Conservation (phyloP, 257 asterid species). For the Solanum ossicruentum region DNA sequence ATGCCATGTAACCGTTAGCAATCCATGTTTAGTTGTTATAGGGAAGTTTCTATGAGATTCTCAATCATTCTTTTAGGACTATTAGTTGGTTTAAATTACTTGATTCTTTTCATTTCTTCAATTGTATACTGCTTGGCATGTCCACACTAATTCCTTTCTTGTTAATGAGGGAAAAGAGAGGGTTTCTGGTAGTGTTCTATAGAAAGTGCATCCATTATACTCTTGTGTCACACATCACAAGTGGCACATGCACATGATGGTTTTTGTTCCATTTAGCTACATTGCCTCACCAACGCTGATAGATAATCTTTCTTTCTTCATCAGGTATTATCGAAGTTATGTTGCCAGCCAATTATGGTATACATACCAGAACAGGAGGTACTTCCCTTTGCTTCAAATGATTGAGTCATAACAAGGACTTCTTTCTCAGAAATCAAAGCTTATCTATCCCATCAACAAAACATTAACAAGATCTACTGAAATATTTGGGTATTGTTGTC, state of each 20-base stretch:
- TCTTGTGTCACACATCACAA: background rate
- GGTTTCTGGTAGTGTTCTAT: background rate
- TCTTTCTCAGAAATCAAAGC: background rate
- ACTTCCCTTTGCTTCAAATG: conserved; percentile 1
- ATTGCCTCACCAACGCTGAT: background rate
- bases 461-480: background rate
- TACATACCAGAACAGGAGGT: conserved; percentile 96
- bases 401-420: background rate
- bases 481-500: background rate
- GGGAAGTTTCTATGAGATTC: background rate
- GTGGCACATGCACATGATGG: background rate
- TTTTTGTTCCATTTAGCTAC: background rate
- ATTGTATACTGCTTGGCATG: background rate
- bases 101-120: background rate
- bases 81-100: background rate
- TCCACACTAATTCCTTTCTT: background rate
- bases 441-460: background rate
- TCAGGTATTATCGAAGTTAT: conserved; percentile 83
- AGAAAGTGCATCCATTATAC: background rate
- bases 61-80: background rate
- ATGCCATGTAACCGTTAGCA: background rate
- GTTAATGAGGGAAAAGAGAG: background rate
- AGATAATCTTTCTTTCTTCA: background rate
- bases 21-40: background rate
- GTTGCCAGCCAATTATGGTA: conserved; percentile 76